phyloP scores from a whole-genome alignment of 192 early-diverging fungal species.

The Rhizoclosmatium globosum region DNA sequence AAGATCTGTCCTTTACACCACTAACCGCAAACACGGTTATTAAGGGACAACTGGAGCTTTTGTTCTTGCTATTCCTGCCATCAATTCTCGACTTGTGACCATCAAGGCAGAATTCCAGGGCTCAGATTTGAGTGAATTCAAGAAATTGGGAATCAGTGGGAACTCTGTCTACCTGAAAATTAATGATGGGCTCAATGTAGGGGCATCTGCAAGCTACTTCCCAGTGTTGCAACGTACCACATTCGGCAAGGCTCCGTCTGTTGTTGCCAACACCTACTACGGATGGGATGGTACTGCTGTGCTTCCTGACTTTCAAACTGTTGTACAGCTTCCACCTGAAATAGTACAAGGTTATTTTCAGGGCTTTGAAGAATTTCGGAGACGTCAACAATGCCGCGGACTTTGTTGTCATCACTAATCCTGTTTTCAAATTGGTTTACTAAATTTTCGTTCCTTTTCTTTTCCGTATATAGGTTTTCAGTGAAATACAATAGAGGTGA shows the following conservation, averaged over 20 bases:
- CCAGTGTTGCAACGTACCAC: neutral
- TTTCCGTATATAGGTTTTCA: too few species aligned
- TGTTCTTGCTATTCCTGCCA: neutral
- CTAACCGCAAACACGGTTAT: neutral
- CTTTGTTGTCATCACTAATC: slow-evolving; percentile 8
- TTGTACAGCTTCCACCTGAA: slow-evolving; percentile 19
- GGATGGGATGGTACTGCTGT: neutral
- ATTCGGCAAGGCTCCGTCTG: neutral
- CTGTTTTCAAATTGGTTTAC: slow-evolving; percentile 32
- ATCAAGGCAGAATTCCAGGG: neutral
- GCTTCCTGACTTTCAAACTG: neutral
- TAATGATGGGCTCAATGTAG: neutral
- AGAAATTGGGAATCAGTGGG: neutral
- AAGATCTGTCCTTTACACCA: neutral
- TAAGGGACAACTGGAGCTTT: neutral
- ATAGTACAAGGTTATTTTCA: slow-evolving; percentile 34
- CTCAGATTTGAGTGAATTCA: neutral
- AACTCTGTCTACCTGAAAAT: neutral
- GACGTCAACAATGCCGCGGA: slow-evolving; percentile 2
- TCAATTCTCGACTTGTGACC: neutral
- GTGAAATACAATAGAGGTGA: too few species aligned
- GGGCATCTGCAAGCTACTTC: neutral
- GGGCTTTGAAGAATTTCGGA: slow-evolving; percentile 39
- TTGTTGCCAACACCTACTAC: neutral
- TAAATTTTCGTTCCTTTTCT: slow-evolving; percentile 15